Conservation (phyloP, 192 early-diverging fungal species). For the Hyaloraphidium curvatum region DNA sequence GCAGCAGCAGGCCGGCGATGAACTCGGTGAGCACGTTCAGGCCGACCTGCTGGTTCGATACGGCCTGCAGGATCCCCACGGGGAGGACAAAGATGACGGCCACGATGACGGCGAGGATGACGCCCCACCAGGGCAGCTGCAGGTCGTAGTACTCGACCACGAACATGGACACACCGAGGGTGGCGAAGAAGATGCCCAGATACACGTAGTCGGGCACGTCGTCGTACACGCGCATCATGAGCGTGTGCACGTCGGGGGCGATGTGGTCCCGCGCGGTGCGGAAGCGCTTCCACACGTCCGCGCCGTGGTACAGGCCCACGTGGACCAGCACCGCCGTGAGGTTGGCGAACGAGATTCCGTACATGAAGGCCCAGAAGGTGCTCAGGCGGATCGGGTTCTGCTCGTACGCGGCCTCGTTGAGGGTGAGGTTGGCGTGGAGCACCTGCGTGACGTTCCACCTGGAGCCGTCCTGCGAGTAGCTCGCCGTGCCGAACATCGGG, state of each 20-base stretch:
- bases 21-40: conserved; percentile 1
- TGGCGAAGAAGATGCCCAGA: conserved; percentile 5
- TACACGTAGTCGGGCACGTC: conserved; percentile 73
- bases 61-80: neutral
- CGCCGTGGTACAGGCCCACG: conserved; percentile 38
- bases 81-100: neutral
- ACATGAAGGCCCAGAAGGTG: conserved; percentile 41
- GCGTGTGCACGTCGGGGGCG: conserved; percentile 51
- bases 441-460: conserved; percentile 34
- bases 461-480: too few species aligned
- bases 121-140: conserved; percentile 4
- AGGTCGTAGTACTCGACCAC: conserved; percentile 1
- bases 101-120: neutral
- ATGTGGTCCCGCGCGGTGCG: conserved; percentile 32
- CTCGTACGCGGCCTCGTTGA: conserved; percentile 33
- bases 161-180: neutral
- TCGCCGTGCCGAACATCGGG: too few species aligned
- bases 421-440: conserved; percentile 16
- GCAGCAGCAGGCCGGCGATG: neutral
- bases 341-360: conserved; percentile 44
- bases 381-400: conserved; percentile 45
- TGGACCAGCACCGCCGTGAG: conserved; percentile 48
- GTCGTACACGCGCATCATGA: conserved; percentile 50
- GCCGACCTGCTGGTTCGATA: neutral
- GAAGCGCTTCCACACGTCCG: conserved; percentile 39